Evolutionary conservation across 768 basidiomycete genomes (phyloP).

Genomic region (Pulveroboletus sp.): DNA sequence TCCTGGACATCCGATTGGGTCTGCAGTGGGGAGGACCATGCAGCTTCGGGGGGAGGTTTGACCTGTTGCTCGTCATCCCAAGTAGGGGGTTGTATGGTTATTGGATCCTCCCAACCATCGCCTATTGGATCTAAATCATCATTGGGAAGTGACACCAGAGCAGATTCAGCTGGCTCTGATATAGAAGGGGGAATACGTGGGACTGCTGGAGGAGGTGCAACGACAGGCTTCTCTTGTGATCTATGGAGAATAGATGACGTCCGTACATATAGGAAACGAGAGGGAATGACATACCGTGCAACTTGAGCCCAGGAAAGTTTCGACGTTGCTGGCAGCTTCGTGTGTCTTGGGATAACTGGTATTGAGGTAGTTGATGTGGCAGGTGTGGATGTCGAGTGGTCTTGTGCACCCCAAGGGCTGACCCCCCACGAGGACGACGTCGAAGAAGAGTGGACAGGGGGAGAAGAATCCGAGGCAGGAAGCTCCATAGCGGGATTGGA

Average conservation of each 20-base stretch:
- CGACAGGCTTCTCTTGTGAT: constrained; percentile 59
- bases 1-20: constrained; percentile 19
- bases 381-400: constrained; percentile 34
- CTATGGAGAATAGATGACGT: constrained; percentile 31
- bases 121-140: constrained; percentile 33
- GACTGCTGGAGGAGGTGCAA: constrained; percentile 32
- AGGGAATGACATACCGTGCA: constrained; percentile 43
- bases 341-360: constrained; percentile 24
- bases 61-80: constrained; percentile 67
- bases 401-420: constrained; percentile 30
- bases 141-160: constrained; percentile 27
- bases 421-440: constrained; percentile 34
- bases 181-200: constrained; percentile 14
- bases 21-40: constrained; percentile 31
- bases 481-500: constrained; percentile 11
- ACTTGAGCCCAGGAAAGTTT: constrained; percentile 86
- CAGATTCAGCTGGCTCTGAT: constrained; percentile 21
- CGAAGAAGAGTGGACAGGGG: constrained; percentile 6
- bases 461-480: constrained; percentile 7
- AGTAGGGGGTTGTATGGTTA: constrained; percentile 58
- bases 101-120: constrained; percentile 67
- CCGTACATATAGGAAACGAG: not conserved
- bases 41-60: constrained; percentile 30
- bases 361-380: constrained; percentile 13
- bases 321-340: constrained; percentile 63